Base-by-base conservation (phyloP, 345 rosid genomes). In the Balakata baccata region DNA sequence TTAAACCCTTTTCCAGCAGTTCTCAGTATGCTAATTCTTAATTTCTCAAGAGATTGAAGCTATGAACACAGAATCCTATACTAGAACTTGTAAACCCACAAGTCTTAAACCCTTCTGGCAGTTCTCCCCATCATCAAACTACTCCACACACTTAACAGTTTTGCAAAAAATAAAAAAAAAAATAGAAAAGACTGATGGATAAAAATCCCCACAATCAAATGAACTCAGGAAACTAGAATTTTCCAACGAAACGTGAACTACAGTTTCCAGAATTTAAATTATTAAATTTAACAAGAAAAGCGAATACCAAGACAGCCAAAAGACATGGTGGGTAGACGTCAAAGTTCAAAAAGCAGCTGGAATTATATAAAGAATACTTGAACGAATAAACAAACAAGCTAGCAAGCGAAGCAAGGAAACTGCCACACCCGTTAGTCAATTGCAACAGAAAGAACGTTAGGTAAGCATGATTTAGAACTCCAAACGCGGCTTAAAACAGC, bases 391-490 rank as follows among this genome's bases (percentile, higher is more conserved):
- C 56, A 64, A 62, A 34, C 9, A 41, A 67, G 39, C 13, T 0
- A 66, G 29, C 16, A 39, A 53, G 14, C 22, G 43, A 58, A n/a
- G 13, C 41, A 25, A 18, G 34, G 2, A 57, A 37, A 51, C 68
- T 11, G 18, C 51, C 54, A 23, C 25, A 75, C 66, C 82, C 46
- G 76, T 60, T 60, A 67, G 85, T 82, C 85, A 82, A 79, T 37
- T 43, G 41, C 61, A 70, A 16, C 46, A 58, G 22, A 61, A 46
- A 63, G 77, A 75, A 52, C 50, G 78, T 73, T 74, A 38, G 70
- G 70, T 73, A 43, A 47, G 41, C 41, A 23, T 29, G 59, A 16
- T 13, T 34, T 45, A 8, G 39, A 11, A 50, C 56, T 22, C 29
- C 22, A 47, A 68, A 49, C 57, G 45, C 50, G 45, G 39, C 11